phyloP scores from a whole-genome alignment of 2,329 filamentous ascomycete genomes.

The Xylariaceae sp. region DNA sequence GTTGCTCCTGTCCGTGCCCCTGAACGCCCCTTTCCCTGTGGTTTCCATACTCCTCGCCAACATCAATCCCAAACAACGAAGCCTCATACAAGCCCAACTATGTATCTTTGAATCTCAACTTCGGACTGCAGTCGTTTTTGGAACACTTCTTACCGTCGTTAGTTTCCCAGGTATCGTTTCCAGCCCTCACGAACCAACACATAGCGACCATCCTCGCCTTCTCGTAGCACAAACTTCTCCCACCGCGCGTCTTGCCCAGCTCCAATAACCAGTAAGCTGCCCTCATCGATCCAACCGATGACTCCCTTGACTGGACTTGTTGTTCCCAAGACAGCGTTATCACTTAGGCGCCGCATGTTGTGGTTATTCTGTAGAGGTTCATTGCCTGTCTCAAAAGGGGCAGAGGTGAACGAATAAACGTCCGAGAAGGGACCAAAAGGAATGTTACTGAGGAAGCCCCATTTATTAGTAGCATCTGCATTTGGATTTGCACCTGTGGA shows the following conservation, averaged over 20 bases:
- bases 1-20: constrained; percentile 15
- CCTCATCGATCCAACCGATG: constrained; percentile 82
- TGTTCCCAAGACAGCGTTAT: constrained; percentile 54
- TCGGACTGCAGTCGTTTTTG: not conserved
- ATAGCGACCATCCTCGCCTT: constrained; percentile 71
- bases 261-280: constrained; percentile 76
- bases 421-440: constrained; percentile 92
- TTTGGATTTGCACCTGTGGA: constrained; percentile 38
- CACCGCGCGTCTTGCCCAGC: constrained; percentile 82
- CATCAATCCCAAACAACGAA: constrained; percentile 17
- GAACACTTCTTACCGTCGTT: constrained; percentile 5
- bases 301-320: constrained; percentile 77
- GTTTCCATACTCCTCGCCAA: constrained; percentile 30
- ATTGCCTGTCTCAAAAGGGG: constrained; percentile 83
- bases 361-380: constrained; percentile 62
- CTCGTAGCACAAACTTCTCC: constrained; percentile 83
- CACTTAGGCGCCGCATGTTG: constrained; percentile 33
- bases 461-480: constrained; percentile 71
- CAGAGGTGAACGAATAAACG: constrained; percentile 82
- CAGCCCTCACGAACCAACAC: constrained; percentile 76
- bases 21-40: constrained; percentile 27
- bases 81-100: constrained; percentile 6
- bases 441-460: constrained; percentile 83
- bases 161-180: constrained; percentile 72
- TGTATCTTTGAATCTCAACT: constrained; percentile 6